Base-by-base conservation (phyloP, 2,329 filamentous ascomycete species). In the Fusarium sororula region DNA sequence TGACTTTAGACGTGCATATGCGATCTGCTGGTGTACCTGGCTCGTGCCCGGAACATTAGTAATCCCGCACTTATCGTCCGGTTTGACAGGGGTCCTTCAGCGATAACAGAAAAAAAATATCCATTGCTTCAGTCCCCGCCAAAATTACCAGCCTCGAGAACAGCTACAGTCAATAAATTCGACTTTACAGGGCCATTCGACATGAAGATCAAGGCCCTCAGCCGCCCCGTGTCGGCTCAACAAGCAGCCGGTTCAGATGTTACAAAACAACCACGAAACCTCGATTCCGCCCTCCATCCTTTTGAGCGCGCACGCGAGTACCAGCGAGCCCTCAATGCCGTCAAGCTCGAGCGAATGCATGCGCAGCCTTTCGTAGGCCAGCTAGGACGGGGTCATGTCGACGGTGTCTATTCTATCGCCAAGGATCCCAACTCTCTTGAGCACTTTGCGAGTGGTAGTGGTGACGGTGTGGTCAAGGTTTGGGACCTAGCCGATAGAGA, bases 341-440 rank as follows among this genome's bases (percentile, higher is more conserved):
- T 95, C 66, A 98, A 98, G 83, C 85, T 98, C 70, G 94, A 98
- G 84, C 93, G 95, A 77, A 96, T 98, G 93, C 97, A 97, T 82
- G 89, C 86, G 13, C 84, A 85, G 67, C 86, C 87, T 7, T 98
- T 98, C 80, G 85, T 99, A 50, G 93, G 89, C 2, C 94, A 98
- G 82, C 90, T 99, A 30, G 96, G 96, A 61, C 88, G 90, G 38
- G 96, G 96, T 26, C 96, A 99, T 83, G 94, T 98, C 63, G 96
- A 99, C 79, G 96, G 96, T 72, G 83, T 85, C 41, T 96, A 96
- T 82, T 90, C 90, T 41, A 90, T 96, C 82, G 92, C 93, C 68
- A 95, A 95, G 82, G 94, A 96, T 77, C 92, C 93, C 12, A 90
- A 90, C 75, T 92, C 91, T 13, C 84, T 96, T 32, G 89, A 94